These are phyloP conservation scores for Gossypium ekmanianum DNA, from an alignment of 345 rosid genomes.

Conservation along the genomic window DNA sequence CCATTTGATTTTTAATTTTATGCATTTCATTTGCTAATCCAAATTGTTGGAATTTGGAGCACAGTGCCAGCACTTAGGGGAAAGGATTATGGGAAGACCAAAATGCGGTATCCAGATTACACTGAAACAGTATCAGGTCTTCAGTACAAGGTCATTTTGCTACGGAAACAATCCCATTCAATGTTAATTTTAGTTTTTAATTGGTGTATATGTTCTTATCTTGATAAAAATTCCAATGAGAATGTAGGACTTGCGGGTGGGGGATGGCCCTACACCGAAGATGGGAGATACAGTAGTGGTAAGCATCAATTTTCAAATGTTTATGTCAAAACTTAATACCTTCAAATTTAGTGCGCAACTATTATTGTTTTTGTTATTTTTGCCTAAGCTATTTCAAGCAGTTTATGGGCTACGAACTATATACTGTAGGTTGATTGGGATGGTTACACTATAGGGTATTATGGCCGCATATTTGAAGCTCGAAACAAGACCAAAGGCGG, in stretches of 20 bases:
- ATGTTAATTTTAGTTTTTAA: background rate
- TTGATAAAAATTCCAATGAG: slow-evolving; percentile 4
- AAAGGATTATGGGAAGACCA: slow-evolving; percentile 90
- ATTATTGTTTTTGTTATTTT: background rate
- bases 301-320: slow-evolving; percentile 22
- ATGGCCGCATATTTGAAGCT: slow-evolving; percentile 99
- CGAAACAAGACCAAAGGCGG: slow-evolving; percentile 96
- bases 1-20: background rate
- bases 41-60: background rate
- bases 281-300: slow-evolving; percentile 83
- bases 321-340: background rate
- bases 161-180: background rate
- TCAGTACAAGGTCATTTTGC: slow-evolving; percentile 75
- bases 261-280: slow-evolving; percentile 77
- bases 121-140: slow-evolving; percentile 80
- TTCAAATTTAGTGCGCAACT: background rate
- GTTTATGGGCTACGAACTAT: slow-evolving; percentile 10
- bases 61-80: slow-evolving; percentile 96
- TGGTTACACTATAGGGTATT: slow-evolving; percentile 94
- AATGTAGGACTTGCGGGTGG: slow-evolving; percentile 77
- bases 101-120: slow-evolving; percentile 85
- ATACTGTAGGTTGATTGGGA: slow-evolving; percentile 90
- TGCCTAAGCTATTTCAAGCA: background rate
- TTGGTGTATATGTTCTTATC: slow-evolving; percentile 3
- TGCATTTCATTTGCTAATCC: background rate